These are phyloP conservation scores for Candida jianshihensis DNA, from an alignment of 805 yeast species.

Conservation along the genomic window DNA sequence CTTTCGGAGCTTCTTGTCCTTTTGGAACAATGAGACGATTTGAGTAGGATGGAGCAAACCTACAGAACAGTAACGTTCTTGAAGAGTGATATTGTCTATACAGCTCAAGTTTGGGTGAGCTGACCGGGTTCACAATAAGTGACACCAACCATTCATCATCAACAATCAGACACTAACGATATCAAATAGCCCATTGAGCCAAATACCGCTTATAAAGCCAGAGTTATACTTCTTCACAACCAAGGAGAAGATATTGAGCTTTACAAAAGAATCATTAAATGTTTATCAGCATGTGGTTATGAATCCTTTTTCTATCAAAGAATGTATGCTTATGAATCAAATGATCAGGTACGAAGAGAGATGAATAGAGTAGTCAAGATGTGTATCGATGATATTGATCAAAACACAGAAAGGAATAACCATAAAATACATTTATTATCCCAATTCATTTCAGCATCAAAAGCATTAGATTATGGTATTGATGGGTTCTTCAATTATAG, in stretches of 20 bases:
- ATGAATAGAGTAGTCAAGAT: constrained; percentile 12
- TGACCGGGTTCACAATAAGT: too few relatives aligned
- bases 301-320: constrained; percentile 12
- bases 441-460: constrained; percentile 12
- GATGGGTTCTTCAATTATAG: constrained; percentile 11
- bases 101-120: constrained; percentile 18
- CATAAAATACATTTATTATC: constrained; percentile 12
- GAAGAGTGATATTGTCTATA: constrained; percentile 21
- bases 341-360: constrained; percentile 10
- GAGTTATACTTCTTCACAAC: constrained; percentile 15
- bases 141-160: background rate
- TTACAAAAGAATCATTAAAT: constrained; percentile 12
- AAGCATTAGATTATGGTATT: constrained; percentile 13
- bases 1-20: too few relatives aligned
- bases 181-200: constrained; percentile 8
- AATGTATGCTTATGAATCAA: constrained; percentile 6
- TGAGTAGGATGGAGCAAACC: too few relatives aligned
- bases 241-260: constrained; percentile 13
- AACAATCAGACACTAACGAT: constrained; percentile 8
- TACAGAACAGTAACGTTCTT: constrained; percentile 4
- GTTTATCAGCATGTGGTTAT: constrained; percentile 12
- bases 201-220: constrained; percentile 10
- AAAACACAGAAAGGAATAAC: background rate
- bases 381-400: constrained; percentile 15
- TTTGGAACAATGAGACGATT: too few relatives aligned